Percentiles rank a stretch among this genome's conserved stretches.
These are phyloP conservation scores for Backusella morwellensis DNA, from an alignment of 192 early-diverging fungal species.

Conservation along the genomic window DNA sequence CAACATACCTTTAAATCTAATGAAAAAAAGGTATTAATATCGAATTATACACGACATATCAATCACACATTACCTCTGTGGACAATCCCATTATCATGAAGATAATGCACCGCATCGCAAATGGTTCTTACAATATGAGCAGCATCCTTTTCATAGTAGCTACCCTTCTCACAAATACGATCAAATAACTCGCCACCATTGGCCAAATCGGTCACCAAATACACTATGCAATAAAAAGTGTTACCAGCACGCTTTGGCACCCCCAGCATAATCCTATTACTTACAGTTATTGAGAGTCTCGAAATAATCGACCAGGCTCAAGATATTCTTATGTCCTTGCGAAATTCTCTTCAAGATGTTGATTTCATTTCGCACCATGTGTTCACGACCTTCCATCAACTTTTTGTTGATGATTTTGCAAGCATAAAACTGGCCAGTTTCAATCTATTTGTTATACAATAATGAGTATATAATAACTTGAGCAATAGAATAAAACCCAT, in stretches of 20 bases:
- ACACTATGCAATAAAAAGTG: constrained; percentile 41
- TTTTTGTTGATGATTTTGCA: constrained; percentile 82
- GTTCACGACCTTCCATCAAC: constrained; percentile 65
- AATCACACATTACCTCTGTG: constrained; percentile 61
- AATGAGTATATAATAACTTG: too few species aligned
- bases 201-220: constrained; percentile 78
- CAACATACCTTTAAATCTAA: constrained; percentile 35
- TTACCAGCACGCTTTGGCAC: neutral
- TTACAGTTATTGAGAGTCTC: constrained; percentile 69
- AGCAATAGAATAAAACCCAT: constrained; percentile 16
- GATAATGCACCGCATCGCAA: constrained; percentile 72
- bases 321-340: constrained; percentile 67
- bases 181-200: constrained; percentile 95
- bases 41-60: neutral
- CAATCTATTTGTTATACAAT: constrained; percentile 40
- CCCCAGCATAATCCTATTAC: too few species aligned
- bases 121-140: constrained; percentile 76
- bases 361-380: constrained; percentile 75
- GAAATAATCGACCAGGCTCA: constrained; percentile 77
- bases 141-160: constrained; percentile 80
- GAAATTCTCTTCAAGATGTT: constrained; percentile 66
- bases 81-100: constrained; percentile 84
- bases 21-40: neutral
- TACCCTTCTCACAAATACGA: constrained; percentile 68
- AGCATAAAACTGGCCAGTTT: constrained; percentile 69